Percentiles rank a stretch among this genome's conserved stretches.
Conservation (phyloP, 352 stramenopile genomes). For the Phytophthora meadii region DNA sequence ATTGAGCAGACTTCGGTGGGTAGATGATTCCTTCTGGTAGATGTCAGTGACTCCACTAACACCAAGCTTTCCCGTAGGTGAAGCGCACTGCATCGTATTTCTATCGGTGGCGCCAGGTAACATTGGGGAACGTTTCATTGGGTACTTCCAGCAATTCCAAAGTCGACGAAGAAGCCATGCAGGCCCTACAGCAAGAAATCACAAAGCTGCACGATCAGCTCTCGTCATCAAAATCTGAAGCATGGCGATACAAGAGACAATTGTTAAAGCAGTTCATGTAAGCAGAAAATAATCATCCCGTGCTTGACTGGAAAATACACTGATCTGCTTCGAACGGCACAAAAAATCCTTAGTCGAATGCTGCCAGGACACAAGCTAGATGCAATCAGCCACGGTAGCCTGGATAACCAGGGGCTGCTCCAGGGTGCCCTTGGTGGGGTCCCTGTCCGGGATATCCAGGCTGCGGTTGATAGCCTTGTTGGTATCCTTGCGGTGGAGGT, state of each 20-base stretch:
- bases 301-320: slow-evolving; percentile 4
- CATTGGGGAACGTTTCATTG: neutral
- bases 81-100: slow-evolving; percentile 51
- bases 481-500: too few relatives aligned
- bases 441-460: too few relatives aligned
- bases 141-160: slow-evolving; percentile 1
- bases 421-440: slow-evolving; percentile 1
- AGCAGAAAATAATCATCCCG: slow-evolving; percentile 2
- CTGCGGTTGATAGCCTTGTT: too few relatives aligned
- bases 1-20: slow-evolving; percentile 47
- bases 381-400: slow-evolving; percentile 48
- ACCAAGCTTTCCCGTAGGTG: slow-evolving; percentile 21
- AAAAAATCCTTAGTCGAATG: too few relatives aligned
- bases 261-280: slow-evolving; percentile 77
- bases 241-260: slow-evolving; percentile 81
- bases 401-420: slow-evolving; percentile 36
- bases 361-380: too few relatives aligned
- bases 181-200: slow-evolving; percentile 67
- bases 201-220: slow-evolving; percentile 74
- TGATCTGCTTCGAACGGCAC: neutral
- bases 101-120: slow-evolving; percentile 39
- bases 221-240: slow-evolving; percentile 71
- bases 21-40: neutral
- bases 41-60: slow-evolving; percentile 4
- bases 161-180: slow-evolving; percentile 35